Base-by-base conservation (phyloP, 371 early-diverging fungal genomes). In the Coemansia linderi region DNA sequence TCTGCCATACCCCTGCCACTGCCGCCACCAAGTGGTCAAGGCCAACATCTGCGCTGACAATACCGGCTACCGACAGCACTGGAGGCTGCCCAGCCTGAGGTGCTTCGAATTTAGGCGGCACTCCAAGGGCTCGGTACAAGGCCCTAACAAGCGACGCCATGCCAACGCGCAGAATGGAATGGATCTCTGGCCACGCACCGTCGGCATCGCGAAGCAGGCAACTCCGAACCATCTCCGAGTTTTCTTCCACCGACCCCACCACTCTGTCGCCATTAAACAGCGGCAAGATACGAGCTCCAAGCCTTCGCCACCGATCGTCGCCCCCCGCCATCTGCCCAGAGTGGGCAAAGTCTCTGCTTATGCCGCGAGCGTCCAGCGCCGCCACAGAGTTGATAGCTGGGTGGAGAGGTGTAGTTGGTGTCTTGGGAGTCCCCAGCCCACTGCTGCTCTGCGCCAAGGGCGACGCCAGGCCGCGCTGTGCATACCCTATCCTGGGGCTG, bases 221-320 rank as follows among this genome's bases (percentile, higher is more conserved):
- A 31, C 71, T 65, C 3, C 75, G 82, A 38, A 93, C 86, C 33
- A 90, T 74, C 27, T 92, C 93, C 59, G 92, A 93, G 46, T 91
- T 68, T 61, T 93, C 93, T 75, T 95, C 95, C 54, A 95, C 91
- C 3, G 85, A 78, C 0, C 93, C 91, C 48, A 89, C 85, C 57
- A 93, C 75, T 0, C 93, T 90, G 79, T 93, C 92, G 9, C 95
- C 95, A 59, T 92, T 93, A 70, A 93, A 95, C 36, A 95, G 71
- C 0, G 95, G 93, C 63, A 95, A 67, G 3, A 93, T 90, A 9
- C 88, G 85, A 12, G 86, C 85, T 43, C 91, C 89, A 8, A 95
- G 61, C 0, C 85, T 81, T 56, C 88, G 89, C 95, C 93, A 95
- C 3, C 85, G 87, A 65, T 90, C 89, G 19, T 87, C 87, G 13